Evolutionary conservation across 257 asterid genomes (phyloP).

Genomic region (Nicotiana benthamiana): DNA sequence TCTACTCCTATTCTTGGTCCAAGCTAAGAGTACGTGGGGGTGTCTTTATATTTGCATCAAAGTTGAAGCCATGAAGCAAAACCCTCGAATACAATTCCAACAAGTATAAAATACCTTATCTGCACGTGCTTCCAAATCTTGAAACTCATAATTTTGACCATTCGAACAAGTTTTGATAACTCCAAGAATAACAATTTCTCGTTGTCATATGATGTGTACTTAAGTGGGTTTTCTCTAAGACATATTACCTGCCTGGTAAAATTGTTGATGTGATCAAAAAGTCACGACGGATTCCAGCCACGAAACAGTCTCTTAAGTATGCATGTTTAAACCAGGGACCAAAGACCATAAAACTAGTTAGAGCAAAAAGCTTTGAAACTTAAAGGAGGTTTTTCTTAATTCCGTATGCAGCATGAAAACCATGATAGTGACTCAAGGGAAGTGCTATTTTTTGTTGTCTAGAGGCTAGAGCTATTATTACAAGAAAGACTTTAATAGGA

Average conservation of each 20-base stretch:
- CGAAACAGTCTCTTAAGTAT: background rate
- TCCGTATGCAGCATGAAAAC: background rate
- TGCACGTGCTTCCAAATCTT: background rate
- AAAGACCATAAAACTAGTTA: background rate
- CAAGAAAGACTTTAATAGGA: background rate
- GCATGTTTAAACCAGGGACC: background rate
- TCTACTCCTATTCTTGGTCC: background rate
- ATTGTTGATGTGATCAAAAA: too few species aligned
- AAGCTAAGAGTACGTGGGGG: constrained; percentile 5
- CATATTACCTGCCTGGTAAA: too few species aligned
- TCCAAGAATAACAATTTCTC: background rate
- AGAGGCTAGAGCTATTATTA: constrained; percentile 3
- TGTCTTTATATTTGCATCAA: background rate
- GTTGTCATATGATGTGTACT: background rate
- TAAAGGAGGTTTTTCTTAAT: background rate
- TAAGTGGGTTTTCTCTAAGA: background rate
- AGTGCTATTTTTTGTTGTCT: constrained; percentile 2
- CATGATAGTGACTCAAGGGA: background rate
- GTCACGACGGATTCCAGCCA: too few species aligned
- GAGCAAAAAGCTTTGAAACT: background rate
- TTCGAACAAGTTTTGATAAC: background rate
- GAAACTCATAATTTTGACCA: constrained; percentile 2
- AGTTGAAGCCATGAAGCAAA: background rate
- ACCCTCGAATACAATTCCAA: background rate
- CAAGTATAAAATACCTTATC: background rate